Evolutionary conservation across 2,329 filamentous ascomycete genomes (phyloP).

Genomic region (Ceratocystis lukuohia): DNA sequence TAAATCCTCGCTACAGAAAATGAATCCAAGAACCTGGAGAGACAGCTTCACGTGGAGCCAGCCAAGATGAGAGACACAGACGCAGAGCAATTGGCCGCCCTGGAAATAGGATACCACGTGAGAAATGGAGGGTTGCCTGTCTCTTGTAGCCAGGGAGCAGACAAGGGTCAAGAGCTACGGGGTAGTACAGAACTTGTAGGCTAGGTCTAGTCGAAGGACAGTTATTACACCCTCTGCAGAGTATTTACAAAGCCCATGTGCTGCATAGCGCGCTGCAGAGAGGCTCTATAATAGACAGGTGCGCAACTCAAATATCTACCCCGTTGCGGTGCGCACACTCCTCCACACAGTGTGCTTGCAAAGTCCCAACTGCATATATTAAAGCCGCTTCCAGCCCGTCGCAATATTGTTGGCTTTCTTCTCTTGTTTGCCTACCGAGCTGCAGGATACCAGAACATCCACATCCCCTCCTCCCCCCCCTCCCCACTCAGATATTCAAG

Average conservation of each 20-base stretch:
- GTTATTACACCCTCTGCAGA: too few relatives aligned
- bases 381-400: not conserved
- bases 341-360: not conserved
- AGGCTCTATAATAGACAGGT: too few relatives aligned
- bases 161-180: too few relatives aligned
- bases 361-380: not conserved
- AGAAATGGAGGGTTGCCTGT: not conserved
- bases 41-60: slow-evolving; percentile 4
- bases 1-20: slow-evolving; percentile 16
- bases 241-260: too few relatives aligned
- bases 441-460: not conserved
- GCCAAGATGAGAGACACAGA: not conserved
- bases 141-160: not conserved
- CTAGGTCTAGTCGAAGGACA: too few relatives aligned
- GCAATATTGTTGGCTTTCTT: not conserved
- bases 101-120: not conserved
- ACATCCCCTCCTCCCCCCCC: not conserved
- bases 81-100: too few relatives aligned
- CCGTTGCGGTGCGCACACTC: not conserved
- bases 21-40: slow-evolving; percentile 19
- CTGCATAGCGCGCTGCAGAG: too few relatives aligned
- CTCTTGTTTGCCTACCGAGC: not conserved
- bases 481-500: not conserved
- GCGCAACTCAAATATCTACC: too few relatives aligned
- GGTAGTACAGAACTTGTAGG: too few relatives aligned